Evolutionary conservation across 352 stramenopile species (phyloP), one percentile per base, ranked within the genome.

Genomic region (Pilasporangium apinafurcum): DNA sequence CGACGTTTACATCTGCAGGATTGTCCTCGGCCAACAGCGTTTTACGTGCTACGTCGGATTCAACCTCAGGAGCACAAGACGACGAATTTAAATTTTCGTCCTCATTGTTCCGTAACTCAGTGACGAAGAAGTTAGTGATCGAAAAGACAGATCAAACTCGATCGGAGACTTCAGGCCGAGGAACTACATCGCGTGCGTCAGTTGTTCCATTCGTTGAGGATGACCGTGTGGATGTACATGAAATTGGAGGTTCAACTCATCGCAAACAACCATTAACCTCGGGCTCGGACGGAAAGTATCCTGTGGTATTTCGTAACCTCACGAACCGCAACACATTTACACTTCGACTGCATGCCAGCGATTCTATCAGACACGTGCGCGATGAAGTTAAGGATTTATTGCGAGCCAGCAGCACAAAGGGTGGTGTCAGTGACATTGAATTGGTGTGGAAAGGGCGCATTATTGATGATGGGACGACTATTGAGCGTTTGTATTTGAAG

Each of bases 301-400:
- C 58, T 30, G 51, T 88, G 14, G 55, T 62, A 17, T 88, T 88
- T 53, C 69, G 73, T 21, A 85, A 83, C 8, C 44, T 82, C 18
- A 70, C 56, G 5, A 88, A 79, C 70, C 79, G 79, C 37, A 88
- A 83, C 39, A 53, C 56, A 16, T 86, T 88, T 37, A 83, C 73
- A 24, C 38, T 86, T 33, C 70, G 66, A 18, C 37, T 88, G 18
- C 59, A 70, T 22, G 58, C 57, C 30, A 66, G 51, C 13, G 63
- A 80, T 32, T 75, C 67, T 12, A 65, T 83, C 17, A 83, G 83
- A 41, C 48, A 81, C 29, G 70, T 70, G 5, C 62, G 70, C 34
- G 51, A 59, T 26, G 68, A 86, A 52, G 76, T 84, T 18, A 83
- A 82, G 34, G 54, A 69, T 16, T 39, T 88, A 33, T 46, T 88